Conservation (phyloP, 176 grass and related monocot species). For the Zea luxurians region DNA sequence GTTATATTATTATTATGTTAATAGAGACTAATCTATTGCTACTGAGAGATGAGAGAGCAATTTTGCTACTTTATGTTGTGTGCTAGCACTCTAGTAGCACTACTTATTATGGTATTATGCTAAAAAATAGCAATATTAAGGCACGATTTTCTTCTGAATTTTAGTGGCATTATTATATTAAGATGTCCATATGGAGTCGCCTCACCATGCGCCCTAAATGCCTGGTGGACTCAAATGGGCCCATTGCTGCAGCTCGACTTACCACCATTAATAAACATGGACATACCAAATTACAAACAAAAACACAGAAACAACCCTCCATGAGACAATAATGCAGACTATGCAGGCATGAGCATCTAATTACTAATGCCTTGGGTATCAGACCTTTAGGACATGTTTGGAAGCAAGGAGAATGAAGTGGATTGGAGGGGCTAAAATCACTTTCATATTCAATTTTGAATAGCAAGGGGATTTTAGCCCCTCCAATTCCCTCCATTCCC, state of each 20-base stretch:
- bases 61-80: background rate
- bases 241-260: background rate
- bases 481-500: too few species aligned
- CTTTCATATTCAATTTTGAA: too few species aligned
- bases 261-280: background rate
- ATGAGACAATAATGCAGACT: constrained; percentile 4
- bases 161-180: background rate
- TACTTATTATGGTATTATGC: background rate
- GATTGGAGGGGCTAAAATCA: too few species aligned
- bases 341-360: background rate
- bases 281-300: background rate
- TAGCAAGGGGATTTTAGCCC: too few species aligned
- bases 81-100: background rate
- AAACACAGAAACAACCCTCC: background rate
- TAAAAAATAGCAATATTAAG: background rate
- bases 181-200: background rate
- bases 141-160: background rate
- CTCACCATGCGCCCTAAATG: background rate
- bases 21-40: background rate
- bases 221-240: background rate
- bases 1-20: background rate
- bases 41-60: background rate
- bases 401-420: too few species aligned
- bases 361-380: background rate
- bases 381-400: background rate